phyloP scores from a whole-genome alignment of 169 alveolate species.

The Pseudocohnilembus persalinus region DNA sequence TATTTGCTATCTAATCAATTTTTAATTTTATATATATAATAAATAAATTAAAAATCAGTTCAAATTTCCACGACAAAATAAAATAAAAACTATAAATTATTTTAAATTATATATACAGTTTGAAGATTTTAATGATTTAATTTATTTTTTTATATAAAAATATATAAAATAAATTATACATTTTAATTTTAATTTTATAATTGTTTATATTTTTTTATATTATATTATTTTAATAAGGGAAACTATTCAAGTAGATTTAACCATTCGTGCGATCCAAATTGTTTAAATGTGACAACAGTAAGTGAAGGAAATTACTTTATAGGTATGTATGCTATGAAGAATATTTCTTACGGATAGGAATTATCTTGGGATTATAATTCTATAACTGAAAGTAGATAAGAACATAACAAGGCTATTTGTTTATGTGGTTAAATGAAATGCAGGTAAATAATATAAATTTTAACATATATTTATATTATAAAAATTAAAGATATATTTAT shows the following conservation, averaged over 20 bases:
- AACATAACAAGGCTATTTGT: slow-evolving; percentile 78
- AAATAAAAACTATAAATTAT: too few species aligned
- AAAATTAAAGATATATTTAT: slow-evolving; percentile 13
- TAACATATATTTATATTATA: slow-evolving; percentile 37
- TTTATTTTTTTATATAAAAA: too few species aligned
- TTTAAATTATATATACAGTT: too few species aligned
- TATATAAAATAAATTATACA: too few species aligned
- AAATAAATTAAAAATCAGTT: too few species aligned
- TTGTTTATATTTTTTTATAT: too few species aligned
- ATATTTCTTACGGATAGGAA: slow-evolving; percentile 80
- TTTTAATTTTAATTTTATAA: too few species aligned
- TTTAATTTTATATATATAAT: too few species aligned
- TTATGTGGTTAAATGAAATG: slow-evolving; percentile 77
- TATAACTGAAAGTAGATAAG: slow-evolving; percentile 79
- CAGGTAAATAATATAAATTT: not conserved
- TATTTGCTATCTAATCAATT: too few species aligned
- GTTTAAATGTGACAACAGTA: slow-evolving; percentile 76
- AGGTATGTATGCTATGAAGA: slow-evolving; percentile 86
- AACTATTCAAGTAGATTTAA: slow-evolving; percentile 76
- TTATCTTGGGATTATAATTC: slow-evolving; percentile 84
- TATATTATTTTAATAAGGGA: too few species aligned
- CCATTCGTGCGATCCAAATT: slow-evolving; percentile 85
- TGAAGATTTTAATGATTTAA: too few species aligned
- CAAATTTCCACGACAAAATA: too few species aligned
- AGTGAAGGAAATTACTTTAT: slow-evolving; percentile 74